phyloP scores from a whole-genome alignment of 352 stramenopile genomes.

The Thalassiosira ordinaria region DNA sequence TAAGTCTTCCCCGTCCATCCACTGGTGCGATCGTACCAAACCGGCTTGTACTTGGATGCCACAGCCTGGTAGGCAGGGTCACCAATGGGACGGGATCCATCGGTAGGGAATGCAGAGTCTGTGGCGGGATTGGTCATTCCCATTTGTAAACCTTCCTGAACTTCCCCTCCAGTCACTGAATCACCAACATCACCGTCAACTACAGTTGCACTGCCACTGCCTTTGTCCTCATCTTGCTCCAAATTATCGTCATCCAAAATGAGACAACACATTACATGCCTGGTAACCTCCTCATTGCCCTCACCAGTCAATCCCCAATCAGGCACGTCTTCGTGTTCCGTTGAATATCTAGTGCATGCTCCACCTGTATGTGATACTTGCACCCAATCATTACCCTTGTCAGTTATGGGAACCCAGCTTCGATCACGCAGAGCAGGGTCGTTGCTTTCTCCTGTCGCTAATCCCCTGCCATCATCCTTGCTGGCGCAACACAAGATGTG shows the following conservation, averaged over 20 bases:
- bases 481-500: no score
- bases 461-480: no score
- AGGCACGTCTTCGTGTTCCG: not conserved
- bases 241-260: slow-evolving; percentile 11
- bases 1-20: slow-evolving; percentile 30
- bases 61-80: no score
- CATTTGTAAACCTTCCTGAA: no score
- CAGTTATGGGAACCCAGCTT: slow-evolving; percentile 2
- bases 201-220: no score
- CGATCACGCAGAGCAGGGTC: not conserved
- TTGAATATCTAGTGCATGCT: slow-evolving; percentile 18
- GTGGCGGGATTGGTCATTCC: no score
- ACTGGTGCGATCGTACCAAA: not conserved
- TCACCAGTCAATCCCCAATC: not conserved
- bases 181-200: not conserved
- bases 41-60: not conserved
- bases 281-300: slow-evolving; percentile 19
- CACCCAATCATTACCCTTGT: slow-evolving; percentile 8
- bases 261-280: slow-evolving; percentile 39
- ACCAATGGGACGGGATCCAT: no score
- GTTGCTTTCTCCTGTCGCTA: no score
- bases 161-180: no score
- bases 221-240: no score
- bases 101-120: no score
- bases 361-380: slow-evolving; percentile 3